phyloP scores from a whole-genome alignment of 2,329 filamentous ascomycete species.

The Trichoderma harzianum region DNA sequence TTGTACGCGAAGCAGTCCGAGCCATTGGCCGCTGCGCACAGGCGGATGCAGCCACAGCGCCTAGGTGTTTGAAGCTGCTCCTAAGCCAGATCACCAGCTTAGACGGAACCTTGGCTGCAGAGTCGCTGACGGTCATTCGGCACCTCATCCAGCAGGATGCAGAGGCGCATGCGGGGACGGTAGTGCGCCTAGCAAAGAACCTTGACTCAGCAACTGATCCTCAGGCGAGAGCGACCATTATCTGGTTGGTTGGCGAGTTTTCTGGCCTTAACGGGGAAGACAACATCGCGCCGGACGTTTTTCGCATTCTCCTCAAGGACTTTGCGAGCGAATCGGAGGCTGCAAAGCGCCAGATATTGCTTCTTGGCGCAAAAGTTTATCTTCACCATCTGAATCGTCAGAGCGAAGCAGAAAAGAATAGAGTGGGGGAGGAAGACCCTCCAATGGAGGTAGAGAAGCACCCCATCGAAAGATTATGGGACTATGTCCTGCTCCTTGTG shows the following conservation, averaged over 20 bases:
- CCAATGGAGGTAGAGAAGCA: conserved; percentile 45
- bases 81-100: conserved; percentile 84
- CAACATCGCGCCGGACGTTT: conserved; percentile 88
- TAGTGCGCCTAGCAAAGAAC: conserved; percentile 85
- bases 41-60: conserved; percentile 65
- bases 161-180: conserved; percentile 73
- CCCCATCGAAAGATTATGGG: conserved; percentile 74
- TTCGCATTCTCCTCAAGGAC: conserved; percentile 80
- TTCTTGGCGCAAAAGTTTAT: conserved; percentile 95
- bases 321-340: conserved; percentile 81
- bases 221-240: conserved; percentile 86
- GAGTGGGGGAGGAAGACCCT: conserved; percentile 32
- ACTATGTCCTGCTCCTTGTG: conserved; percentile 78
- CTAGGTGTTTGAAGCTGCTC: conserved; percentile 77
- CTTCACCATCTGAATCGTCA: conserved; percentile 77
- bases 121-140: conserved; percentile 90
- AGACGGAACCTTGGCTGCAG: conserved; percentile 83
- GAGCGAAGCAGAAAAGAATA: conserved; percentile 40
- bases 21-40: conserved; percentile 94
- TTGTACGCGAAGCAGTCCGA: conserved; percentile 85
- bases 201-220: conserved; percentile 85
- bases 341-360: conserved; percentile 85
- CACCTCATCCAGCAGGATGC: conserved; percentile 94
- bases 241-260: conserved; percentile 97
- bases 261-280: conserved; percentile 74